Evolutionary conservation across 371 early-diverging fungal species (phyloP), one percentile per base, ranked within the genome.

Genomic region (Rhizopus sp.): DNA sequence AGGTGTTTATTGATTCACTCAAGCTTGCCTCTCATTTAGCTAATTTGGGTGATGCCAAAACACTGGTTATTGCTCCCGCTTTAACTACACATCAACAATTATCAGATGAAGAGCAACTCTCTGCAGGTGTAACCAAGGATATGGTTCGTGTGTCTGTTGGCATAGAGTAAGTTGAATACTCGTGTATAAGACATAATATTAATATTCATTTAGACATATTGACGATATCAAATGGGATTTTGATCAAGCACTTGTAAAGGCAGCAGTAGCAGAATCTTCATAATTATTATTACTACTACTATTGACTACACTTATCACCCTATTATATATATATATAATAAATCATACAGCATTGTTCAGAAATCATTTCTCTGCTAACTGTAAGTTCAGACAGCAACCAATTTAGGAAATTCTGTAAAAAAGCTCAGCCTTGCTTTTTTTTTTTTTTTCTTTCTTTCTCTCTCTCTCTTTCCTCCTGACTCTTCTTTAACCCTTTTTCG

Each of bases 11-110:
- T 49, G 81, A 90, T 53, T 69, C 63, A 15, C 80, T 94, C 49
- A 78, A 90, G 64, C 80, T 95, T 33, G 87, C 87, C 7, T 89
- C 88, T 33, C 93, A 93, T 66, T 66, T 94, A 39, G 95, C 94
- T 53, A 95, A 95, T 59, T 92, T 95, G 13, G 95, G 95, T 45
- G 95, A 95, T 67, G 87, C 91, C 6, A 85, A 91, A 63, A 93
- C 94, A 0, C 75, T 95, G 44, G 90, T 91, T 35, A 92, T 94
- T 60, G 88, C 92, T 37, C 93, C 95, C 12, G 77, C 91, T 9
- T 64, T 85, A 9, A 94, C 95, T 2, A 94, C 93, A 0, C 94
- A 95, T 68, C 90, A 88, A 63, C 94, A 94, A 70, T 73, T 95
- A 49, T 79, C 82, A 3, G 88, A 88, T 53, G 85, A 85, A 48